Conservation (phyloP, 2,329 filamentous ascomycete species). For the Dactylonectria macrodidyma region DNA sequence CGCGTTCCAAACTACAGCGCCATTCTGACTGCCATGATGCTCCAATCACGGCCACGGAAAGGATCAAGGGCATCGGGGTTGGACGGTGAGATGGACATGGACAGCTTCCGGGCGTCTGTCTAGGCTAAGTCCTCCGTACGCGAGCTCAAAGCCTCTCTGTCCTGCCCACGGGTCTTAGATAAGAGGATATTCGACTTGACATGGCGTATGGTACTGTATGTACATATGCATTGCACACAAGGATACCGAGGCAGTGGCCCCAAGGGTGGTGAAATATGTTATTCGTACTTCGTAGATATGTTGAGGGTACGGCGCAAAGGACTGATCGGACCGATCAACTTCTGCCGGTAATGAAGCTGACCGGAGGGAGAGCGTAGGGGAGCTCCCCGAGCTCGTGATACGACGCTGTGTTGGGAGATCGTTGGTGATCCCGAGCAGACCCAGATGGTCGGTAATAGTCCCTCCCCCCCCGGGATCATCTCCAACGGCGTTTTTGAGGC, state of each 20-base stretch:
- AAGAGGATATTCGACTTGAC: neutral
- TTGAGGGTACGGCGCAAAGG: neutral
- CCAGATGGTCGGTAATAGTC: constrained; percentile 19
- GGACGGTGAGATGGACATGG: neutral
- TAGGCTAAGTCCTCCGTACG: too few species aligned
- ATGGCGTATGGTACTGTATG: neutral
- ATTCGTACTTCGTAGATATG: too few species aligned
- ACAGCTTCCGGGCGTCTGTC: too few species aligned
- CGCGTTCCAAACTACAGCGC: neutral
- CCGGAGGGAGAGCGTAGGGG: neutral
- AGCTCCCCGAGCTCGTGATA: constrained; percentile 4
- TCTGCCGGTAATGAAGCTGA: constrained; percentile 12
- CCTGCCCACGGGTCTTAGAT: neutral
- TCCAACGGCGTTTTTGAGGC: neutral
- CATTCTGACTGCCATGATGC: neutral
- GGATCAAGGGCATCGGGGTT: constrained; percentile 18
- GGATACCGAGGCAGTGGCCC: too few species aligned
- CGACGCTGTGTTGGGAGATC: constrained; percentile 14
- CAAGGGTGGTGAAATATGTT: neutral
- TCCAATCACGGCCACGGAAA: neutral
- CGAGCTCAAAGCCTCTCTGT: neutral
- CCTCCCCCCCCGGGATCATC: neutral
- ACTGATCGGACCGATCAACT: constrained; percentile 12
- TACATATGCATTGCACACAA: neutral
- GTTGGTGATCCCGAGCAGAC: constrained; percentile 13